phyloP scores from a whole-genome alignment of 1,284 basidiomycete species.

The Microbotryum scabiosae region DNA sequence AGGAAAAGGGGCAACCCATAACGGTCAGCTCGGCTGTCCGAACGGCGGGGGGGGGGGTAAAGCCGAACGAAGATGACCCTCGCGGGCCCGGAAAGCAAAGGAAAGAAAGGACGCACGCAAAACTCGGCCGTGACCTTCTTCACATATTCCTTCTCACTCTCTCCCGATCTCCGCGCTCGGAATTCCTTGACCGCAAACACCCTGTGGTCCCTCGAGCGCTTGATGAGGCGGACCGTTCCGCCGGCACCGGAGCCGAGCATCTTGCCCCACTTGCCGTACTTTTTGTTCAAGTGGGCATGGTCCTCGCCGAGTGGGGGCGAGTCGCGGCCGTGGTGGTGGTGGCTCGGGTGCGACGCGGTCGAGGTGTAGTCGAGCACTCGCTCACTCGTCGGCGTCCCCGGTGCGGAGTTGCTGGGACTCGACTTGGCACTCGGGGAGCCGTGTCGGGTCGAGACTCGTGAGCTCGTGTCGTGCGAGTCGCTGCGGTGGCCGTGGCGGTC shows the following conservation, averaged over 20 bases:
- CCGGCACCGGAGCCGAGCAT: slow-evolving; percentile 93
- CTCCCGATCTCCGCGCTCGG: slow-evolving; percentile 73
- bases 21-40: neutral
- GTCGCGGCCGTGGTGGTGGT: slow-evolving; percentile 33
- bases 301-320: slow-evolving; percentile 42
- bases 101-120: slow-evolving; percentile 46
- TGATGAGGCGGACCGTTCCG: slow-evolving; percentile 93
- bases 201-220: slow-evolving; percentile 54
- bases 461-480: slow-evolving; percentile 6
- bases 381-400: slow-evolving; percentile 11
- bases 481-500: slow-evolving; percentile 22
- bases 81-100: neutral
- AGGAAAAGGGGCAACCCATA: neutral
- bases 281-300: slow-evolving; percentile 87
- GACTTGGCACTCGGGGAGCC: slow-evolving; percentile 15
- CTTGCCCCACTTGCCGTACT: slow-evolving; percentile 98
- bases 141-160: slow-evolving; percentile 93
- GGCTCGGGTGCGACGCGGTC: slow-evolving; percentile 22
- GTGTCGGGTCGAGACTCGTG: slow-evolving; percentile 13
- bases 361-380: slow-evolving; percentile 35
- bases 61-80: neutral
- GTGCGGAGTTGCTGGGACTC: slow-evolving; percentile 23
- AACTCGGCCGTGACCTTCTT: slow-evolving; percentile 99
- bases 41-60: neutral
- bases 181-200: slow-evolving; percentile 98